Percentiles rank a stretch among this genome's conserved stretches.
phyloP scores from a whole-genome alignment of 2,329 filamentous ascomycete species.

The Aciculosporium take region DNA sequence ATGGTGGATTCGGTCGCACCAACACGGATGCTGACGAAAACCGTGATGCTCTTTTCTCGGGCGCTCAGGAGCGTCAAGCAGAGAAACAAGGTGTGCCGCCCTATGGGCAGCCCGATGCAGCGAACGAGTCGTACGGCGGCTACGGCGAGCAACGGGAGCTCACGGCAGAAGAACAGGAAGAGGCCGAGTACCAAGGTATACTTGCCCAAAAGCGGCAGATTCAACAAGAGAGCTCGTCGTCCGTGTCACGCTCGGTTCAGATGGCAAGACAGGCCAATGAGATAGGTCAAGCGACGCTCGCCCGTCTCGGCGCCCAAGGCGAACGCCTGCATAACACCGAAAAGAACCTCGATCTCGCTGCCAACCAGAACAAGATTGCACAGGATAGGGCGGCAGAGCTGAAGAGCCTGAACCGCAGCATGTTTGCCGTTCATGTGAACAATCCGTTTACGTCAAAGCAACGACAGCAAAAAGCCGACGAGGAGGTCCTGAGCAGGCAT shows the following conservation, averaged over 20 bases:
- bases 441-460: slow-evolving; percentile 64
- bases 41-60: slow-evolving; percentile 49
- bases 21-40: slow-evolving; percentile 34
- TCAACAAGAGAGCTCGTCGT: slow-evolving; percentile 54
- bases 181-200: slow-evolving; percentile 52
- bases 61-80: slow-evolving; percentile 35
- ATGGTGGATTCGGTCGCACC: slow-evolving; percentile 42
- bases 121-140: slow-evolving; percentile 27
- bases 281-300: slow-evolving; percentile 56
- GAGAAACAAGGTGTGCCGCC: slow-evolving; percentile 19
- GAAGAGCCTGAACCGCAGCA: slow-evolving; percentile 73
- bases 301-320: slow-evolving; percentile 61
- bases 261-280: slow-evolving; percentile 30
- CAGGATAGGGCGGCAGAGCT: slow-evolving; percentile 72
- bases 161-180: slow-evolving; percentile 67
- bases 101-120: slow-evolving; percentile 14
- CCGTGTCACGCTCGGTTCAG: slow-evolving; percentile 24
- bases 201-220: slow-evolving; percentile 45
- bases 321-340: slow-evolving; percentile 74
- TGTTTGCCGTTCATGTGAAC: slow-evolving; percentile 73
- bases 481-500: slow-evolving; percentile 55
- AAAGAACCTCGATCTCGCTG: slow-evolving; percentile 64
- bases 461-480: slow-evolving; percentile 49
- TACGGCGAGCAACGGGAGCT: slow-evolving; percentile 61
- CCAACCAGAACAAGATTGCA: slow-evolving; percentile 61